Evolutionary conservation across 2,329 filamentous ascomycete species (phyloP), one percentile per base, ranked within the genome.

Genomic region (Microsporum canis): DNA sequence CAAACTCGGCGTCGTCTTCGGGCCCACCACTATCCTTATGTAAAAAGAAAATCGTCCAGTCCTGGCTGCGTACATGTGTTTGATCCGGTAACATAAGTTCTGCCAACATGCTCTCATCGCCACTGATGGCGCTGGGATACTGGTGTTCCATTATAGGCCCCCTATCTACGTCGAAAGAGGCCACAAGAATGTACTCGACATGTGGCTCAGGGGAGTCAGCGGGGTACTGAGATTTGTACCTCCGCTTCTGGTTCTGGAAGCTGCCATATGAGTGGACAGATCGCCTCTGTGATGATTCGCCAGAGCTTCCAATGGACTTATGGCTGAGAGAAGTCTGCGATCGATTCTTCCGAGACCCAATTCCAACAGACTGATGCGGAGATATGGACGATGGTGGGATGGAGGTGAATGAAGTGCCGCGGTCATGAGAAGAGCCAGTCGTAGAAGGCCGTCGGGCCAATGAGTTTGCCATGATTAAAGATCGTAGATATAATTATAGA

Each of bases 1-100:
- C 60, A 72, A 79, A 68, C 67, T 89, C 87, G 61, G 85, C 83
- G 33, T 91, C 88, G 34, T 91, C 88, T 63, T 95, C 91, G 61
- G 89, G 87, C 58, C 87, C 85, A 63, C 85, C 91, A 2, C 87
- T 89, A 72, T 99, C 94, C 73, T 97, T 97, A 77, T 99, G 94
- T 61, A 99, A 74, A 72, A 99, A 99, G 78, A 99, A 99, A 60
- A 97, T 96, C 47, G 94, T 99, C 94, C 94, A 99, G 73, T 99
- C 94, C 75, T 97, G 91, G 70, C 88, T 92, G 43, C 94, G 84
- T 63, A 94, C 85, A 76, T 99, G 94, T 27, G 92, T 91, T 75
- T 97, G 92, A 74, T 99, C 94, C 0, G 94, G 94, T 72, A 99
- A 78, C 94, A 99, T 99, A 70, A 99, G 83, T 78, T 99, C 94